Evolutionary conservation across 2,329 filamentous ascomycete species (phyloP).

Genomic region (Alternaria sp.): DNA sequence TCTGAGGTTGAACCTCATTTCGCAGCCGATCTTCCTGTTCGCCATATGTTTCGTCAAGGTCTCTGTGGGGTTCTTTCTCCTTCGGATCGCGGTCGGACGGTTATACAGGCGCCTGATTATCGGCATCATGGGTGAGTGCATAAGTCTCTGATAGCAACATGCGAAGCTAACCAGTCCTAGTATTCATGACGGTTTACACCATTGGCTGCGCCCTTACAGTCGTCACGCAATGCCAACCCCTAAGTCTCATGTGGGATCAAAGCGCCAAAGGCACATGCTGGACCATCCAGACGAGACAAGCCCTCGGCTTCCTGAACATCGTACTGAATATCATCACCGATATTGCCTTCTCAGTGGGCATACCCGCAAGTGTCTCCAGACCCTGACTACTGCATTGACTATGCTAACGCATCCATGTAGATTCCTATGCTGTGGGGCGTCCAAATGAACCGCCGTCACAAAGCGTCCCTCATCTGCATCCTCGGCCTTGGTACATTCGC

Average conservation of each 20-base stretch:
- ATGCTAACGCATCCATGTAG: not conserved
- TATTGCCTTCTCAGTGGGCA: slow-evolving; percentile 52
- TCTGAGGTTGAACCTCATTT: slow-evolving; percentile 57
- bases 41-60: slow-evolving; percentile 57
- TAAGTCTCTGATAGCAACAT: not conserved
- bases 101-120: slow-evolving; percentile 53
- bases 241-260: slow-evolving; percentile 56
- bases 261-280: slow-evolving; percentile 53
- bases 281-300: slow-evolving; percentile 42
- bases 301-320: slow-evolving; percentile 56
- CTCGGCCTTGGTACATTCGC: slow-evolving; percentile 56
- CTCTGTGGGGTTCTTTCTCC: slow-evolving; percentile 57
- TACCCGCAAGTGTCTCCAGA: slow-evolving; percentile 27
- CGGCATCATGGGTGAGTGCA: slow-evolving; percentile 51
- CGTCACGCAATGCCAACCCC: slow-evolving; percentile 57
- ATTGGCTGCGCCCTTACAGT: slow-evolving; percentile 56
- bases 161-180: slow-evolving; percentile 28
- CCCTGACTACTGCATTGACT: not conserved
- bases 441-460: slow-evolving; percentile 52
- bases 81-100: slow-evolving; percentile 52
- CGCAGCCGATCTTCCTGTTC: slow-evolving; percentile 56
- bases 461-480: slow-evolving; percentile 51
- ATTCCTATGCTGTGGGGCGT: slow-evolving; percentile 41
- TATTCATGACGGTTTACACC: slow-evolving; percentile 54
- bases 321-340: slow-evolving; percentile 52